These are phyloP conservation scores for Colletotrichum sp. DNA, from an alignment of 2,329 filamentous ascomycete genomes.

Conservation along the genomic window DNA sequence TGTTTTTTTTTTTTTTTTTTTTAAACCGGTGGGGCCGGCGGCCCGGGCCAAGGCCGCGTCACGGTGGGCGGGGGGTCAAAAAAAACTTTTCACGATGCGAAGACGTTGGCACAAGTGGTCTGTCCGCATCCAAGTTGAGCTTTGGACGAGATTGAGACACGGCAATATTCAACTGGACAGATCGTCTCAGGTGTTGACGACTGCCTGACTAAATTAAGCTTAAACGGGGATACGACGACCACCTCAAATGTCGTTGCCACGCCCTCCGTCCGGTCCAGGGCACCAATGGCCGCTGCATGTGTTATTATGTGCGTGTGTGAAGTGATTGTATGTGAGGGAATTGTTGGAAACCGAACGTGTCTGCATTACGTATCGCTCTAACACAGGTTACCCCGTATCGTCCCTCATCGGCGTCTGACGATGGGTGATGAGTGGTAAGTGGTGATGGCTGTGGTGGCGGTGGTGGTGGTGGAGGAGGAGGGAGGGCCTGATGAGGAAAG, in stretches of 20 bases:
- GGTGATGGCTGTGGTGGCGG: not conserved
- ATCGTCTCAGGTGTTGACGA: slow-evolving; percentile 1
- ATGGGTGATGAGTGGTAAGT: not conserved
- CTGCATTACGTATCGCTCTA: not conserved
- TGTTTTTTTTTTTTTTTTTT: not conserved
- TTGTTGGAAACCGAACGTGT: not conserved
- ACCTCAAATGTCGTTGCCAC: not conserved
- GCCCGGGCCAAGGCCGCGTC: not conserved
- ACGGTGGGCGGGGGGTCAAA: not conserved
- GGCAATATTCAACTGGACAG: not conserved
- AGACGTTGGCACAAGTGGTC: not conserved
- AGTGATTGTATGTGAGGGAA: not conserved
- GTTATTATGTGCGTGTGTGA: not conserved
- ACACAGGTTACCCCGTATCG: not conserved
- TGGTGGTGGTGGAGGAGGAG: not conserved
- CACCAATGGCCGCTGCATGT: not conserved
- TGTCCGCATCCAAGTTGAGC: not conserved
- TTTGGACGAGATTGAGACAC: not conserved
- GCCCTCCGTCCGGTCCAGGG: not conserved
- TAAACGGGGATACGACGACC: slow-evolving; percentile 7
- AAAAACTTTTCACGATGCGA: not conserved
- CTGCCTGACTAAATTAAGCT: slow-evolving; percentile 9
- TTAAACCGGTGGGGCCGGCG: too few relatives aligned
- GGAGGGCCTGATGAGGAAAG: not conserved
- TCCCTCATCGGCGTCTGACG: not conserved